Evolutionary conservation across 768 basidiomycete species (phyloP).

Genomic region (Naganishia vishniacii): DNA sequence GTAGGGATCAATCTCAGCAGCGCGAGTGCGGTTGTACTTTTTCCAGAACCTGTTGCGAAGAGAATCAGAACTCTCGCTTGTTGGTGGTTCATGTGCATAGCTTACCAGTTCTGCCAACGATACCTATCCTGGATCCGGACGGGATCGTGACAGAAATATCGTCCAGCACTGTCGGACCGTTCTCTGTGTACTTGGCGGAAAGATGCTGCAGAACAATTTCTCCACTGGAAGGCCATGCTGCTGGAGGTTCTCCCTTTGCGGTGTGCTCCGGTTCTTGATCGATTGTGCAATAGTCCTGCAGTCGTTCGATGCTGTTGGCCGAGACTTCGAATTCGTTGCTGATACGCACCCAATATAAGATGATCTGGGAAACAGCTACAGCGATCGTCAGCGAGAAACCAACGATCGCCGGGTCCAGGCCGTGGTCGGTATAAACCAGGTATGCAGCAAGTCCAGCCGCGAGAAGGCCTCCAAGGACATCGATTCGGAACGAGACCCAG

Average conservation of each 20-base stretch:
- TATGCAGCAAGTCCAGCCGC: slow-evolving; percentile 57
- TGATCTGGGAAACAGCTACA: slow-evolving; percentile 42
- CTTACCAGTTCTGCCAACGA: slow-evolving; percentile 60
- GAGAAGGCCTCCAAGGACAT: slow-evolving; percentile 60
- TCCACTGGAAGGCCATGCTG: slow-evolving; percentile 62
- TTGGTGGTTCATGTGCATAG: neutral
- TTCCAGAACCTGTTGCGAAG: slow-evolving; percentile 55
- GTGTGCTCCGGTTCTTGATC: slow-evolving; percentile 56
- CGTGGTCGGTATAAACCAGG: slow-evolving; percentile 52
- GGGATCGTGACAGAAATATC: slow-evolving; percentile 61
- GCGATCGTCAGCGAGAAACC: slow-evolving; percentile 48
- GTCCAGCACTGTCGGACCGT: slow-evolving; percentile 60
- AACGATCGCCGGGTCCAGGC: slow-evolving; percentile 40
- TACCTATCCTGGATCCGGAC: slow-evolving; percentile 60
- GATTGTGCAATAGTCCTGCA: slow-evolving; percentile 57
- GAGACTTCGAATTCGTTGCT: slow-evolving; percentile 48
- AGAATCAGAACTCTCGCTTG: neutral
- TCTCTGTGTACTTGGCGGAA: slow-evolving; percentile 56
- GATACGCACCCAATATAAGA: slow-evolving; percentile 45
- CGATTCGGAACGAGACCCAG: slow-evolving; percentile 58
- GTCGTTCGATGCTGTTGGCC: slow-evolving; percentile 52
- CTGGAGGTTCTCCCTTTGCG: slow-evolving; percentile 54
- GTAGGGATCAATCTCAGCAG: slow-evolving; percentile 60
- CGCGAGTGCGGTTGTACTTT: slow-evolving; percentile 52
- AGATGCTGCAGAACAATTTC: slow-evolving; percentile 55